Conservation (phyloP, 2,329 filamentous ascomycete genomes). For the Phaeophleospora eucalypticola region DNA sequence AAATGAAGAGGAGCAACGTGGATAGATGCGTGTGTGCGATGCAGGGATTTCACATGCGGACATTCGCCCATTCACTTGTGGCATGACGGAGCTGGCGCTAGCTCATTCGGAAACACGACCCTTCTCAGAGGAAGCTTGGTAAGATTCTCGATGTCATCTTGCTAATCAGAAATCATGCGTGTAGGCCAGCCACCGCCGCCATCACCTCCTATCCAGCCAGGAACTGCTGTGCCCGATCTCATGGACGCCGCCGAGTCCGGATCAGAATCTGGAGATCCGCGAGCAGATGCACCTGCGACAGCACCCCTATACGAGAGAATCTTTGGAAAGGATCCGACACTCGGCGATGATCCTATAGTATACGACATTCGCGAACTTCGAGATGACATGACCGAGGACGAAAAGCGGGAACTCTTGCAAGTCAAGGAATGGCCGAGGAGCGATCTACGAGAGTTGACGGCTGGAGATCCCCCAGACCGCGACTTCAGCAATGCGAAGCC, state of each 20-base stretch:
- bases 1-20: no score
- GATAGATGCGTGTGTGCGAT: no score
- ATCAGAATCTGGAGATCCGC: constrained; percentile 51
- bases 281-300: constrained; percentile 55
- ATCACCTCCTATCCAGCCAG: constrained; percentile 30
- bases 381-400: constrained; percentile 74
- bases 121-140: no score
- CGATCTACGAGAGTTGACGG: constrained; percentile 78
- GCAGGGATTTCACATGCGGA: no score
- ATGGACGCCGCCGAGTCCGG: constrained; percentile 62
- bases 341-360: constrained; percentile 84
- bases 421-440: constrained; percentile 77
- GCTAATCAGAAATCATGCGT: constrained; percentile 9
- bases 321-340: constrained; percentile 87
- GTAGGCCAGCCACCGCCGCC: constrained; percentile 29
- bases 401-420: constrained; percentile 81
- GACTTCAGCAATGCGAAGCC: constrained; percentile 95
- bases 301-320: constrained; percentile 69
- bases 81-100: no score
- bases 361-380: constrained; percentile 82
- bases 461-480: constrained; percentile 84
- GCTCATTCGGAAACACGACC: no score
- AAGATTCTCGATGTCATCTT: no score
- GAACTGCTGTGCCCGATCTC: constrained; percentile 37
- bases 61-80: no score